Evolutionary conservation across 1,139 yeast genomes (phyloP), one percentile per base, ranked within the genome.

Genomic region (Saccharomyces hybrid): DNA sequence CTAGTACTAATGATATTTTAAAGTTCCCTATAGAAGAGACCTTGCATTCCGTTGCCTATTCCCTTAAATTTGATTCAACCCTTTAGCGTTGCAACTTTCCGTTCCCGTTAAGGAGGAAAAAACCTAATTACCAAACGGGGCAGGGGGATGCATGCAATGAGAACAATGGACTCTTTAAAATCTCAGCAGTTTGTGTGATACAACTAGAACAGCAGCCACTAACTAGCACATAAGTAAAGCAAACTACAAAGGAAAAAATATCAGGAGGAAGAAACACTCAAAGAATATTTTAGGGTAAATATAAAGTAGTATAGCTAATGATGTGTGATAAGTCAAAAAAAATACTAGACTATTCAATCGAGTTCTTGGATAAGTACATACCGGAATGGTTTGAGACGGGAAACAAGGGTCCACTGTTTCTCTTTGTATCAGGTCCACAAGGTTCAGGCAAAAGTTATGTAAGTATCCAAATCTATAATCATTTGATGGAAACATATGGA

Each of bases 381-480:
- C 59, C 62, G 5, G 54, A 52, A 49, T 65, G 66, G 65, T 60
- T 65, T 52, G 62, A 53, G 26, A 59, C 55, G 28, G 58, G 57
- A 2, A 44, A 50, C 4, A 51, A 50, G 6, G 52, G 55, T 24
- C 88, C 93, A 1, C 64, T 85, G 32, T 73, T 88, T 3, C 66
- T 89, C 2, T 93, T 93, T 0, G 69, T 89, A 2, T 82, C 87
- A 51, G 98, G 97, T 0, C 95, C 96, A 0, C 98, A 91, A 67
- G 98, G 98, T 0, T 85, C 95, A 1, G 98, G 98, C 0, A 91
- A 91, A 69, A 81, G 96, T 2, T 87, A 81, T 54, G 75, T 86
- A 12, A 79, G 91, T 0, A 67, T 71, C 1, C 70, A 75, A 34
- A 46, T 68, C 2, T 54, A 55, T 29, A 55, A 58, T 19, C 56